Evolutionary conservation across 768 basidiomycete species (phyloP).

Genomic region (Ramaria rubella): DNA sequence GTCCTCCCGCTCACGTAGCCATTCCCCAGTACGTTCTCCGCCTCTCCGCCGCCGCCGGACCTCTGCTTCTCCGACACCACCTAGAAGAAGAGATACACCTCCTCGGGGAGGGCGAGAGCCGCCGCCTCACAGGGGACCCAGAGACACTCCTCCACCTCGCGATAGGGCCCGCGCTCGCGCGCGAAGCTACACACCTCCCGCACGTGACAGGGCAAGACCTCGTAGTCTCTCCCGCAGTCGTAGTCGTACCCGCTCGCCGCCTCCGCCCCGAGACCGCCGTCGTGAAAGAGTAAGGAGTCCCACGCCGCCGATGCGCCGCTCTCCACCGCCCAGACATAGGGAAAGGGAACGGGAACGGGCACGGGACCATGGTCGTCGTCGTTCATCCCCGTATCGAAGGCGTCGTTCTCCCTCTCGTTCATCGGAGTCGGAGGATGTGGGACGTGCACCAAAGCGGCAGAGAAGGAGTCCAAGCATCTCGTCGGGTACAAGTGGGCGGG

Average conservation of each 20-base stretch:
- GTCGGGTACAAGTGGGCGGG: not conserved
- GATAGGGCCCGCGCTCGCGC: conserved; percentile 27
- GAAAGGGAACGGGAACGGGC: no score
- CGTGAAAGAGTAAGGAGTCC: not conserved
- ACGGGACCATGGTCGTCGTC: not conserved
- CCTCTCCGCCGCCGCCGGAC: not conserved
- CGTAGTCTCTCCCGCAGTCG: conserved; percentile 45
- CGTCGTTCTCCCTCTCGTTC: not conserved
- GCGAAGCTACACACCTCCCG: conserved; percentile 21
- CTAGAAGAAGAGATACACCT: not conserved
- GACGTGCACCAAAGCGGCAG: not conserved
- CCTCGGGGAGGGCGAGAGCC: not conserved
- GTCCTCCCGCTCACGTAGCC: conserved; percentile 12
- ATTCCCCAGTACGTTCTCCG: conserved; percentile 9
- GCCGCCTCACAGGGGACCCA: conserved; percentile 19
- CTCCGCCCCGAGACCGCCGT: not conserved
- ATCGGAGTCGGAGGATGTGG: not conserved
- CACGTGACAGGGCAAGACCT: conserved; percentile 32
- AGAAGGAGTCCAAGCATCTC: not conserved
- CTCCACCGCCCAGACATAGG: conserved; percentile 3
- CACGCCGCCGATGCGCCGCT: conserved; percentile 1
- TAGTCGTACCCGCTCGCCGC: conserved; percentile 21
- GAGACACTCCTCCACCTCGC: conserved; percentile 42
- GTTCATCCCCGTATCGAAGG: not conserved
- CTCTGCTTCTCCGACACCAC: not conserved